Percentiles rank a stretch among this genome's conserved stretches.
phyloP scores from a whole-genome alignment of 1,139 yeast genomes.

The Diutina rugosa region DNA sequence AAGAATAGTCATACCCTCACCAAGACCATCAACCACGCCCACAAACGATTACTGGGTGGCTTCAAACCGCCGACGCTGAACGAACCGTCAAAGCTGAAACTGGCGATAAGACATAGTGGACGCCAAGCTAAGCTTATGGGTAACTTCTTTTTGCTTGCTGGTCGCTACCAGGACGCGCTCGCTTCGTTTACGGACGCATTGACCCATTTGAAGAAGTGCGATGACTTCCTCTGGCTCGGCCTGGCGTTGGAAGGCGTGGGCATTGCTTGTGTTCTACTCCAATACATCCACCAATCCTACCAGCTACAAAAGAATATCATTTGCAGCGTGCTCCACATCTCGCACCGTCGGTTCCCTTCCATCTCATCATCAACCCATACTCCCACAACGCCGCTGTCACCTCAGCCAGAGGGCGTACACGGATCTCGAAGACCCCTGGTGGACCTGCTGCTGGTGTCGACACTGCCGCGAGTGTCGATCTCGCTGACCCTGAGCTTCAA shows the following conservation, averaged over 20 bases:
- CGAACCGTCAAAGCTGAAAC: slow-evolving; percentile 12
- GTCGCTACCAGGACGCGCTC: slow-evolving; percentile 62
- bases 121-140: slow-evolving; percentile 69
- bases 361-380: background rate
- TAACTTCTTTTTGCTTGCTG: slow-evolving; percentile 66
- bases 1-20: slow-evolving; percentile 34
- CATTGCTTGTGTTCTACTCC: slow-evolving; percentile 48
- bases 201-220: slow-evolving; percentile 40
- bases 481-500: background rate
- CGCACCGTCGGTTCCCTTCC: background rate
- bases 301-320: slow-evolving; percentile 34
- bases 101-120: slow-evolving; percentile 36
- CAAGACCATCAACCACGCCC: slow-evolving; percentile 43
- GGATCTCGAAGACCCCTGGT: background rate
- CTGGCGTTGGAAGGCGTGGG: slow-evolving; percentile 76
- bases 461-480: background rate
- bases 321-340: background rate
- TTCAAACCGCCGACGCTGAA: background rate
- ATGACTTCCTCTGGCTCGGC: slow-evolving; percentile 81
- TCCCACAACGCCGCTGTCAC: background rate
- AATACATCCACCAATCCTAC: slow-evolving; percentile 44
- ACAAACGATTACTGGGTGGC: slow-evolving; percentile 16
- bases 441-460: background rate
- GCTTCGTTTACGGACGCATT: slow-evolving; percentile 64
- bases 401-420: background rate